Base-by-base conservation (phyloP, 441 rosid species). In the Gossypium gossypioides region DNA sequence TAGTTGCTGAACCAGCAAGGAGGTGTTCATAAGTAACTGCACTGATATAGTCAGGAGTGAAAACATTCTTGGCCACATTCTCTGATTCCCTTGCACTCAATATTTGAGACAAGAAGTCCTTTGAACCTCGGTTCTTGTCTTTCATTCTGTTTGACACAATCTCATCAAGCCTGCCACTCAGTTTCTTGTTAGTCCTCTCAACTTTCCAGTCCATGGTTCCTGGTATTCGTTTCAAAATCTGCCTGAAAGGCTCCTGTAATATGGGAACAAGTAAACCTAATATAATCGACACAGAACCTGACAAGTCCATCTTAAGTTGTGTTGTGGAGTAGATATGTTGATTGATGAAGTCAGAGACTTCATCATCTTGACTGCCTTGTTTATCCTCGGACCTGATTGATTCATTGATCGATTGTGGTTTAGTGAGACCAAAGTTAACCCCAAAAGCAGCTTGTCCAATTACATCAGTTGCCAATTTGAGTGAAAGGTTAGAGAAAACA, bases 391-490 rank as follows among this genome's bases (percentile, higher is more conserved):
- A 61, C 68, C 12, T 50, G 9, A 21, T 10, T 1, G 86, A 66
- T 44, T 75, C 81, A 59, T 72, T 74, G 16, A 21, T 8, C 8
- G 82, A 66, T 34, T 77, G 79, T 2, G 84, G 80, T 56, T 80
- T 82, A 0, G 96, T 86, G 25, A 94, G 92, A 10, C 96, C 88
- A n/a, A 94, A 94, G 21, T 88, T 79, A 25, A 91, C 96, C 2
- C 96, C 97, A 61, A 94, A 91, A 34, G 96, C 97, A n/a, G 97
- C 96, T 85, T 90, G 87, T 59, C 97, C 96, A 12, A 94, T 89
- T 1, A 94, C 88, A 72, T 94, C 98, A 0, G 97, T 87, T 54
- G 98, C 91, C 75, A 91, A 75, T 79, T 82, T 83, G 80, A 94
- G 96, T 55, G 92, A 90, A 8, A 91, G 80, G 72, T 85, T 83